A percentile compares a stretch with the other conserved stretches of the same genome.
phyloP scores from a whole-genome alignment of 331 rosid species.

The Dryas integrifolia region DNA sequence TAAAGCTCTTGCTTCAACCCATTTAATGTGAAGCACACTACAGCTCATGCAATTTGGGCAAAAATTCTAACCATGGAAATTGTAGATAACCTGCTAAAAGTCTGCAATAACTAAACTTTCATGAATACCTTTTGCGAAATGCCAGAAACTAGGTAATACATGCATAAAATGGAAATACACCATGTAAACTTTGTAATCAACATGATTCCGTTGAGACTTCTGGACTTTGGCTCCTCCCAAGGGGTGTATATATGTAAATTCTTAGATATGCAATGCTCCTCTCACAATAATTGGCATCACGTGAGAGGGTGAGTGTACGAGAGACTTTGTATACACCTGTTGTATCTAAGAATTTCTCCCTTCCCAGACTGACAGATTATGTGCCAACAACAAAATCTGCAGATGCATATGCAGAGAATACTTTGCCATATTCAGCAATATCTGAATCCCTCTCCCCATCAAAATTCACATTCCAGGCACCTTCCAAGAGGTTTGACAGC shows the following conservation, averaged over 20 bases:
- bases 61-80: background rate
- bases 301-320: too few relatives aligned
- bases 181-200: background rate
- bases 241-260: too few relatives aligned
- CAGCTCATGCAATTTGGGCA: background rate
- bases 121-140: too few relatives aligned
- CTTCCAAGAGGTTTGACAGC: constrained; percentile 30
- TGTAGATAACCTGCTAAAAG: background rate
- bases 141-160: background rate
- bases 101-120: background rate
- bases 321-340: too few relatives aligned
- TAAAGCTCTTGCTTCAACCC: background rate
- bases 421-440: constrained; percentile 11
- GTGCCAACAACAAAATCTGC: constrained; percentile 4
- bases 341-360: too few relatives aligned
- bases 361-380: background rate
- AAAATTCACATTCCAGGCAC: constrained; percentile 34
- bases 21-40: background rate
- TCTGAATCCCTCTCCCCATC: constrained; percentile 10
- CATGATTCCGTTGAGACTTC: background rate
- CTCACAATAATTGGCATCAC: too few relatives aligned
- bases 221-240: background rate
- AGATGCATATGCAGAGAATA: constrained; percentile 4
- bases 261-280: too few relatives aligned
- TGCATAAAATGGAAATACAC: background rate